Base-by-base conservation (phyloP, 2,329 filamentous ascomycete genomes). In the Scedosporium dehoogii region DNA sequence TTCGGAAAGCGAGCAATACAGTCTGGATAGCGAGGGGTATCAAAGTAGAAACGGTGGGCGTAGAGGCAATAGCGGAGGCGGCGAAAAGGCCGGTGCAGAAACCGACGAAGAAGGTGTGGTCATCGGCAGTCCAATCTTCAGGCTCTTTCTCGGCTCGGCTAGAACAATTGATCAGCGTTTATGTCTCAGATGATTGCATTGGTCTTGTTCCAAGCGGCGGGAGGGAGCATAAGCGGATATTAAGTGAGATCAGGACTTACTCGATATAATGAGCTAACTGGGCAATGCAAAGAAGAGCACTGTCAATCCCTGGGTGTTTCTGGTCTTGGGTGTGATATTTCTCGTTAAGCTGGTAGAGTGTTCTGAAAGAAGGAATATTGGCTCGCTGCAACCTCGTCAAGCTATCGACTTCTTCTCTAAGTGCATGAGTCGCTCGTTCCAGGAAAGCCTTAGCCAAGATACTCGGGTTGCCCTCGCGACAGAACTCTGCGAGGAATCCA, bases 231-330 rank as follows among this genome's bases (percentile, higher is more conserved):
- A 1, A 9, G 38, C 9, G 16, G 38, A 25, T 10, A 27, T 12
- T 33, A 59, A 42, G 21, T 27, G 44, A 16, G 46, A 51, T 23
- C 38, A 18, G 10, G 60, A 77, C 83, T 68, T 76, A 87, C 81
- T 87, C 85, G 65, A 90, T 86, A 72, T 87, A 89, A 70, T 89
- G 85, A 58, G 82, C 83, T 61, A 89, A 72, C 71, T 90, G 87
- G 60, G 85, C 78, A 65, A 87, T 80, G 63, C 84, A 86, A 44
- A 89, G 76, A 66, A 89, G 74, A 16, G 82, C 85, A 67, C 84
- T 86, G 69, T 89, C 86, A 55, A 90, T 72, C 58, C 84, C 84
- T 2, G 85, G 78, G 64, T 85, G 80, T 72, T 85, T 88, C 65
- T 76, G 66, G 29, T 73, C 76, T 69, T 83, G 82, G 51, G 78